Evolutionary conservation across 306 rosid genomes (phyloP).

Genomic region (Citrullus colocynthis): DNA sequence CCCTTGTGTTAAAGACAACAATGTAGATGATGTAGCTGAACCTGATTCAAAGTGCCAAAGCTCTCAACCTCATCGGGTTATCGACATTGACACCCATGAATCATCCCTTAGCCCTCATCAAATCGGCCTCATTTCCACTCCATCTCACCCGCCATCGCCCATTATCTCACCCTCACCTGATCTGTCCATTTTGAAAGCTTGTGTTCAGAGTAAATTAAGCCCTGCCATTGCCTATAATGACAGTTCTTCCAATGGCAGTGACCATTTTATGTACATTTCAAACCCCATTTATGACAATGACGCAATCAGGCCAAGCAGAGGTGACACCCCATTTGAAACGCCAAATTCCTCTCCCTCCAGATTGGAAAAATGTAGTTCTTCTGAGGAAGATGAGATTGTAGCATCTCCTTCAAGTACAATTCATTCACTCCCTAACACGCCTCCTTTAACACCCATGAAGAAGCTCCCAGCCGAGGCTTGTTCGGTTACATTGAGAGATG

Average conservation of each 20-base stretch:
- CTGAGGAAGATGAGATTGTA: constrained; percentile 28
- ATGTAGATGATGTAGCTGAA: constrained; percentile 27
- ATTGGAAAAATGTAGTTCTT: constrained; percentile 28
- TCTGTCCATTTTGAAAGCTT: neutral
- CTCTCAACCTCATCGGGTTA: constrained; percentile 29
- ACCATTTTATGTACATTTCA: constrained; percentile 70
- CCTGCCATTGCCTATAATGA: neutral
- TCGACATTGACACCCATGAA: constrained; percentile 35
- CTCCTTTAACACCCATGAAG: constrained; percentile 75
- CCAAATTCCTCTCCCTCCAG: constrained; percentile 76
- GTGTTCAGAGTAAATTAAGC: neutral
- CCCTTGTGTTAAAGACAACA: constrained; percentile 21
- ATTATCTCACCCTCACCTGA: neutral
- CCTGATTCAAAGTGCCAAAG: constrained; percentile 23
- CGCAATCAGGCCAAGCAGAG: constrained; percentile 18
- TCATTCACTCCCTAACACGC: constrained; percentile 32
- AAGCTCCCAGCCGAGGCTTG: constrained; percentile 64
- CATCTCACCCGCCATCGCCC: neutral
- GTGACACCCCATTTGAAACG: constrained; percentile 62
- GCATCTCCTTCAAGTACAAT: constrained; percentile 11
- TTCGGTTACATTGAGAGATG: constrained; percentile 60
- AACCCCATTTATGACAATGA: constrained; percentile 73
- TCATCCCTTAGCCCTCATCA: neutral
- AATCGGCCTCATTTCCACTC: neutral
- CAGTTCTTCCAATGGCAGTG: constrained; percentile 7